Evolutionary conservation across 768 basidiomycete genomes (phyloP), one percentile per base, ranked within the genome.

Genomic region (Russula foetens): DNA sequence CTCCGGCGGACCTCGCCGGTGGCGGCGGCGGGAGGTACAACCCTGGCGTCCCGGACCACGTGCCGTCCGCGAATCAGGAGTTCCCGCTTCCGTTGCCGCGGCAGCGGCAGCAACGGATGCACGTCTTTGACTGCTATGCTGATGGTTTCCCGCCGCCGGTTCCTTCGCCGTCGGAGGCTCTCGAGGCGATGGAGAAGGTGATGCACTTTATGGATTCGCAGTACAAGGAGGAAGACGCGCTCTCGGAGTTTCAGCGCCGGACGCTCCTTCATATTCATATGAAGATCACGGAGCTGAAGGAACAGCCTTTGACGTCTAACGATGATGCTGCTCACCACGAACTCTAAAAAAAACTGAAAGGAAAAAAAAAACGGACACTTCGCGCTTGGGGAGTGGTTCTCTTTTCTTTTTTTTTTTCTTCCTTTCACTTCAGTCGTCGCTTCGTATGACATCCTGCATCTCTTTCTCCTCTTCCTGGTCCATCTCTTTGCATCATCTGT

Each of bases 161-260:
- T 29, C 77, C 80, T 21, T 75, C 77, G 51, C 67, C 77, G n/a
- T 67, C 71, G 0, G 79, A 83, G 52, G 84, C 79, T 2, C 80
- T 85, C 52, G 76, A 77, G 11, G 79, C 82, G 26, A 70, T 85
- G 54, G 77, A 81, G 68, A 80, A 73, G 63, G 73, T 86, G 58
- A 75, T 85, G 63, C 46, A 71, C 14, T 86, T 78, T 62, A 69
- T 85, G 62, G 80, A 84, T 68, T 71, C 74, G 33, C 74, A 73
- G 50, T 63, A 49, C 68, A 71, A 67, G 53, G 79, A 79, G 65
- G 76, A 76, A 47, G 69, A 69, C 52, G 69, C 68, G 28, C 79
- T 85, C 45, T 63, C 70, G 21, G 73, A 76, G 49, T 74, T 85
- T 66, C 84, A 83, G 70, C 74, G 71, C 53, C 56, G 61, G 39